Evolutionary conservation across 345 rosid species (phyloP).

Genomic region (Salix brachista): DNA sequence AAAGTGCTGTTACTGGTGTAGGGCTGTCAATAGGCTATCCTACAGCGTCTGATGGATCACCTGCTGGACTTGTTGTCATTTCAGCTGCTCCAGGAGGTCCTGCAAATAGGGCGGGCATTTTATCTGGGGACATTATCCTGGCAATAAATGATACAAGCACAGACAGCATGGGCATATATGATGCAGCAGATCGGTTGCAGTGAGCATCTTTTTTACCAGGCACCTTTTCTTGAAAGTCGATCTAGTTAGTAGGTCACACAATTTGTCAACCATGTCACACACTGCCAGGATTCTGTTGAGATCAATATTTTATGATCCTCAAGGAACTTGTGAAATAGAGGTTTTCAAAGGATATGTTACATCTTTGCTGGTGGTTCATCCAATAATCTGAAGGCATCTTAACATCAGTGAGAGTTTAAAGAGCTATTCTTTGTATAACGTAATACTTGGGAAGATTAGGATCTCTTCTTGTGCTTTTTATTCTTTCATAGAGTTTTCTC

Average conservation of each 20-base stretch:
- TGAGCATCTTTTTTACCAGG: slow-evolving; percentile 30
- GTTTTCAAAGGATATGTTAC: background rate
- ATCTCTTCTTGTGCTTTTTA: background rate
- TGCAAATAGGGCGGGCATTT: slow-evolving; percentile 73
- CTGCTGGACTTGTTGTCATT: slow-evolving; percentile 71
- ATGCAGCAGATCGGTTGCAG: slow-evolving; percentile 92
- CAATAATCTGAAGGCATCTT: background rate
- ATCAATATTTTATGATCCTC: background rate
- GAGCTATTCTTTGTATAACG: background rate
- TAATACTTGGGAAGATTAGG: background rate
- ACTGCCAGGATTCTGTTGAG: background rate
- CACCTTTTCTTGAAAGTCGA: background rate
- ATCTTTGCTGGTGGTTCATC: background rate
- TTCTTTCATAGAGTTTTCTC: background rate
- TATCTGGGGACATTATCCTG: slow-evolving; percentile 72
- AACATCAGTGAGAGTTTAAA: background rate
- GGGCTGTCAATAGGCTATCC: slow-evolving; percentile 95
- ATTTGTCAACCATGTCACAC: background rate
- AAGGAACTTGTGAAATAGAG: background rate
- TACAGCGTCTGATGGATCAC: slow-evolving; percentile 43
- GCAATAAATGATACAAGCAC: slow-evolving; percentile 63
- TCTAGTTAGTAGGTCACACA: background rate
- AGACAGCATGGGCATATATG: slow-evolving; percentile 72
- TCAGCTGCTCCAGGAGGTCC: slow-evolving; percentile 95
- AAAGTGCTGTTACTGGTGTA: slow-evolving; percentile 90